phyloP scores from a whole-genome alignment of 2,329 filamentous ascomycete species.

The Colletotrichum australisinense region DNA sequence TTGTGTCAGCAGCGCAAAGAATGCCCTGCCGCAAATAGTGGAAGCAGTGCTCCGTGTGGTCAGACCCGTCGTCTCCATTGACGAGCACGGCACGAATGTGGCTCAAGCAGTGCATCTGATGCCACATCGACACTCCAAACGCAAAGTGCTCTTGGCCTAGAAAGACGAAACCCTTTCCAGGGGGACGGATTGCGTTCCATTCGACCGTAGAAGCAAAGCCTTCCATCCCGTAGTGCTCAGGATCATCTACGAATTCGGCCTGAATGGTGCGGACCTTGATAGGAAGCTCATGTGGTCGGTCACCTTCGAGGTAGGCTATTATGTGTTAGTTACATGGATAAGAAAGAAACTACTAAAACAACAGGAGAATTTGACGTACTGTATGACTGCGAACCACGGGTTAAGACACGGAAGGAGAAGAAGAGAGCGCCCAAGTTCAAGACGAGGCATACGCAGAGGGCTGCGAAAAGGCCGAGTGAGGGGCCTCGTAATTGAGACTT shows the following conservation, averaged over 20 bases:
- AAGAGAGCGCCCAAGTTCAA: background rate
- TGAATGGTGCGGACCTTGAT: background rate
- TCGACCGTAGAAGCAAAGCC: background rate
- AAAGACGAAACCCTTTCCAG: background rate
- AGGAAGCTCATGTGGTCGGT: background rate
- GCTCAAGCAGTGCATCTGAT: background rate
- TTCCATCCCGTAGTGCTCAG: background rate
- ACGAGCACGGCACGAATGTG: background rate
- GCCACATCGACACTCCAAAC: background rate
- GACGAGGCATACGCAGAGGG: background rate
- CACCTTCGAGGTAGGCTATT: background rate
- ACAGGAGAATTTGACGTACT: background rate
- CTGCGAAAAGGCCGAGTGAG: background rate
- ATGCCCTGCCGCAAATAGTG: background rate
- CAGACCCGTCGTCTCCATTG: background rate
- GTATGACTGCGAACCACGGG: background rate
- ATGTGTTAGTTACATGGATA: background rate
- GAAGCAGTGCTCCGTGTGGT: background rate
- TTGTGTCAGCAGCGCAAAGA: background rate
- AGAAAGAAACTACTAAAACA: background rate
- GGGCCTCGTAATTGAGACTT: background rate
- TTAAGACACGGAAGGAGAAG: background rate
- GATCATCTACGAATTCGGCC: background rate
- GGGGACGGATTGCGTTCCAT: background rate
- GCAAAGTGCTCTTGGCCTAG: background rate